Base-by-base conservation (phyloP, 2,329 filamentous ascomycete genomes). In the Sclerotinia nivalis region DNA sequence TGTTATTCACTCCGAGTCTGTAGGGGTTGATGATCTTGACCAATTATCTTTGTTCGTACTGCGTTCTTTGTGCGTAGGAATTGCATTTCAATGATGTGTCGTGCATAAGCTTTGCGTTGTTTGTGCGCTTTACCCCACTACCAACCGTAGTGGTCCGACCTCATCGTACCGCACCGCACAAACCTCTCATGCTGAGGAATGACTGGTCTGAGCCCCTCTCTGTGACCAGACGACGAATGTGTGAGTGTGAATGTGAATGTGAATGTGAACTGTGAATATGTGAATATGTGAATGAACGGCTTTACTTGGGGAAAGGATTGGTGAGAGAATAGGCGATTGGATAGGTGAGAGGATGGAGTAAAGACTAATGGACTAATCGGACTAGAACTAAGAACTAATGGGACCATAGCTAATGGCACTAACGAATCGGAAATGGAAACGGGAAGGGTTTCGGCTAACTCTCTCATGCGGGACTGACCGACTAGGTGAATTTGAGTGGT, bases 1-100 rank as follows among this genome's bases (percentile, higher is more conserved):
- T 49, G 28, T 15, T 43, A 49, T 62, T 49, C 43, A 61, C 43
- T 37, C 8, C 54, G 31, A 1, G 22, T 15, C 10, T 56, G 7
- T 12, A 20, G 34, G 12, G 0, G 0, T 22, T 37, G 2, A 10
- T n/a, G 1, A 7, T n/a, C 31, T 37, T 0, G 40, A 5, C 58
- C 40, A 61, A 47, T 28, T 4, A 47, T 13, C 45, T 22, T 4
- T n/a, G 20, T 47, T 45, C n/a, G 10, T 18, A 5, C 2, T 60
- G 58, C 58, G 58, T 43, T 60, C 40, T 60, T 61, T 61, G 58
- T 61, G 58, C 58, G 58, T 37, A 4, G 28, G 4, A 20, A 5
- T 4, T 2, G 40, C 13, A 22, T 60, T 60, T 45, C 9, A n/a
- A 8, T 58, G 55, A 34, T n/a, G 22, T 34, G 22, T 12, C n/a